Percentiles rank a stretch among this genome's conserved stretches.
phyloP scores from a whole-genome alignment of 2,329 filamentous ascomycete genomes.

The Ophiostoma himal-ulmi region DNA sequence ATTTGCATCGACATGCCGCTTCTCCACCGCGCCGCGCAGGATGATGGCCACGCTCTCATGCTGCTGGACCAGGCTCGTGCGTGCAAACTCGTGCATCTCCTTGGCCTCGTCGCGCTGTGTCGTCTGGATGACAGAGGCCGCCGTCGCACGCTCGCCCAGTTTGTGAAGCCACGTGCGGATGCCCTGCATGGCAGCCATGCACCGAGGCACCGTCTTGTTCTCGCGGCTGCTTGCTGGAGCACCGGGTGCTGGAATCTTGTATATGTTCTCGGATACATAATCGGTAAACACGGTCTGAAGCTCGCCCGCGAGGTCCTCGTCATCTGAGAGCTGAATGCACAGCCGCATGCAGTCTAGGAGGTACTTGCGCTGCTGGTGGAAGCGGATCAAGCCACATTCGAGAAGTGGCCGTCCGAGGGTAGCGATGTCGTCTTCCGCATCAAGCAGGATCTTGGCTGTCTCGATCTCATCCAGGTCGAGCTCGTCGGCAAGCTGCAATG shows the following conservation, averaged over 20 bases:
- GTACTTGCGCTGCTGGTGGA: slow-evolving; percentile 79
- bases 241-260: slow-evolving; percentile 44
- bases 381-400: slow-evolving; percentile 76
- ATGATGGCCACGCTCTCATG: slow-evolving; percentile 86
- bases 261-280: slow-evolving; percentile 52
- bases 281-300: slow-evolving; percentile 47
- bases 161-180: slow-evolving; percentile 72
- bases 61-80: slow-evolving; percentile 73
- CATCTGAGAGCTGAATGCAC: slow-evolving; percentile 63
- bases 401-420: slow-evolving; percentile 66
- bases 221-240: slow-evolving; percentile 40
- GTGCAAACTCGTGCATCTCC: slow-evolving; percentile 75
- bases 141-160: slow-evolving; percentile 69
- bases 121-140: slow-evolving; percentile 68
- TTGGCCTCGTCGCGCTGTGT: slow-evolving; percentile 54
- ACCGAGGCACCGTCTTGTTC: slow-evolving; percentile 65
- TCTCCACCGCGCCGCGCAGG: slow-evolving; percentile 70
- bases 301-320: slow-evolving; percentile 48
- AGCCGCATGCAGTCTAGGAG: slow-evolving; percentile 79
- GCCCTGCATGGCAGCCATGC: slow-evolving; percentile 67
- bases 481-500: slow-evolving; percentile 76
- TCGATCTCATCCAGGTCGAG: slow-evolving; percentile 86
- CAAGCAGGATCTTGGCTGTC: slow-evolving; percentile 69
- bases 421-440: slow-evolving; percentile 62
- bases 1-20: slow-evolving; percentile 59